Conservation (phyloP, 441 rosid species). For the Oxalis stricta region DNA sequence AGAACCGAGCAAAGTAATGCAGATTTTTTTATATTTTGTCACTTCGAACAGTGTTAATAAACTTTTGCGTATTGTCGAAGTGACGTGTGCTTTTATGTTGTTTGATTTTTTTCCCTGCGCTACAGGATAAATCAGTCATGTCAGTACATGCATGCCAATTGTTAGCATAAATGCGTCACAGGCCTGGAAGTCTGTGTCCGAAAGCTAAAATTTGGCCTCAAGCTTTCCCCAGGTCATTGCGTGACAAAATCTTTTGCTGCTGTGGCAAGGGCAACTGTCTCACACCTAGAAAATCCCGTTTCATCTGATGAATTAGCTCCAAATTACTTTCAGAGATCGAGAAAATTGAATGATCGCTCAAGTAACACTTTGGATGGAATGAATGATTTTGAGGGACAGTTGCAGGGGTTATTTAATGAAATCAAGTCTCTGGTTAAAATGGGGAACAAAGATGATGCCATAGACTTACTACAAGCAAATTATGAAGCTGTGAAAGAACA, state of each 20-base stretch:
- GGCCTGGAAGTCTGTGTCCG: constrained; percentile 17
- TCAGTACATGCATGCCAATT: constrained; percentile 10
- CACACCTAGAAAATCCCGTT: constrained; percentile 10
- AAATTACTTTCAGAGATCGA: constrained; percentile 21
- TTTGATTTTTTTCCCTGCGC: background rate
- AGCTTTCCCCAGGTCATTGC: constrained; percentile 21
- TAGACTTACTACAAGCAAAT: constrained; percentile 69
- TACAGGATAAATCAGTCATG: constrained; percentile 30
- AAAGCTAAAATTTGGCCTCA: constrained; percentile 16
- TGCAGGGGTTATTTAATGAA: constrained; percentile 61
- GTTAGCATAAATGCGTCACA: constrained; percentile 7
- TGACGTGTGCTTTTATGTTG: too few relatives aligned
- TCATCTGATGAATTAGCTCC: constrained; percentile 23
- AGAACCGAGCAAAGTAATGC: too few relatives aligned
- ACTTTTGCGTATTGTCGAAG: too few relatives aligned
- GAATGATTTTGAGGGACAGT: constrained; percentile 42
- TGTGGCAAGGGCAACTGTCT: constrained; percentile 17
- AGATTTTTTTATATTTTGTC: too few relatives aligned
- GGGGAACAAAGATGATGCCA: constrained; percentile 51
- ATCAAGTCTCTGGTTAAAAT: constrained; percentile 42
- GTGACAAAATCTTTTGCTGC: constrained; percentile 17
- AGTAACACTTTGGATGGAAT: constrained; percentile 19
- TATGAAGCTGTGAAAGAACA: constrained; percentile 57
- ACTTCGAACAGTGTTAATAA: too few relatives aligned
- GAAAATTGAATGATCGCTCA: constrained; percentile 12